These are phyloP conservation scores for Lippia alba DNA, from an alignment of 305 asterid genomes.

Conservation along the genomic window DNA sequence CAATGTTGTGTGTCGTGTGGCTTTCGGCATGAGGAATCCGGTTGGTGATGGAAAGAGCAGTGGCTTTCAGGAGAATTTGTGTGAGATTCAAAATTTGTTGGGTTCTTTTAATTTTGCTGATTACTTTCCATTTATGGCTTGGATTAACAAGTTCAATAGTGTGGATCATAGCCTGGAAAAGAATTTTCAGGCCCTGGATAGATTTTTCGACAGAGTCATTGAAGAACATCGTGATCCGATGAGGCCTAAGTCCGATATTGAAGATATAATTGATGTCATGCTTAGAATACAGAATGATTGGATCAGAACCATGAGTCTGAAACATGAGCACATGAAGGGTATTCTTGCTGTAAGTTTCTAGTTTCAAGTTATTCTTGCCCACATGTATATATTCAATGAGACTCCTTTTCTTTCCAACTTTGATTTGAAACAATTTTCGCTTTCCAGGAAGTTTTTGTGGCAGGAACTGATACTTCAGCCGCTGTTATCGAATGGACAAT, in stretches of 20 bases:
- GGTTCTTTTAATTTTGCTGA: slow-evolving; percentile 45
- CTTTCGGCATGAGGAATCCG: slow-evolving; percentile 47
- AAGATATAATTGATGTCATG: slow-evolving; percentile 60
- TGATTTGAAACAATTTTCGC: no score
- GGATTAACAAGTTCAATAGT: slow-evolving; percentile 52
- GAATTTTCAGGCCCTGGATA: slow-evolving; percentile 36
- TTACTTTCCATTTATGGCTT: slow-evolving; percentile 46
- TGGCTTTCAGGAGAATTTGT: slow-evolving; percentile 32
- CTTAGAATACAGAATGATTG: slow-evolving; percentile 50
- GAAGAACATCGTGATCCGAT: slow-evolving; percentile 33
- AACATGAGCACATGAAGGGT: slow-evolving; percentile 48
- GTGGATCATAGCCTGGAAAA: slow-evolving; percentile 37
- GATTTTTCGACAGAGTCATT: slow-evolving; percentile 39
- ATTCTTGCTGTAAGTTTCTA: slow-evolving; percentile 49
- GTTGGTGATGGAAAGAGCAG: slow-evolving; percentile 29
- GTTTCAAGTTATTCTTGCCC: background rate
- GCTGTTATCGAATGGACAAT: slow-evolving; percentile 57
- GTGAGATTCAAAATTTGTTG: slow-evolving; percentile 30
- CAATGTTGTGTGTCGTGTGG: slow-evolving; percentile 49
- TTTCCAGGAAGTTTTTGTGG: slow-evolving; percentile 52
- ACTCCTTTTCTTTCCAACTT: no score
- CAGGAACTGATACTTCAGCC: slow-evolving; percentile 60
- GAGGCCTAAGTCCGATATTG: slow-evolving; percentile 22
- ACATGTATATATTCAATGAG: no score
- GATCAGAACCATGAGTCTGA: slow-evolving; percentile 35